Evolutionary conservation across 768 basidiomycete species (phyloP).

Genomic region (Trametopsis cervina): DNA sequence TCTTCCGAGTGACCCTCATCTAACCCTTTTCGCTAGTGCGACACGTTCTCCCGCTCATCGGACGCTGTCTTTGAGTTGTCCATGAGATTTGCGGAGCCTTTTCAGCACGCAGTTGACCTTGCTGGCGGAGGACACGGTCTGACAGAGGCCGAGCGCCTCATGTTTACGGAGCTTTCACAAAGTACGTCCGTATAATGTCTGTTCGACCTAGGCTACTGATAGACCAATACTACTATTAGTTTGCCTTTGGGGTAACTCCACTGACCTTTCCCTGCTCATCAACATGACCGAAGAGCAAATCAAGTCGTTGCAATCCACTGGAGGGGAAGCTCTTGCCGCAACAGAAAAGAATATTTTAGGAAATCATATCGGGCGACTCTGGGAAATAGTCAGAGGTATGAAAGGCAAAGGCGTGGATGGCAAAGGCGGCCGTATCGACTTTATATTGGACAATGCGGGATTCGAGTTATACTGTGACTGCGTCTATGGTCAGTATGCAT

Average conservation of each 20-base stretch:
- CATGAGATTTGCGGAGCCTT: conserved; percentile 84
- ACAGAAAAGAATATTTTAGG: conserved; percentile 96
- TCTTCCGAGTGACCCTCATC: not conserved
- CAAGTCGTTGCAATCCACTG: conserved; percentile 92
- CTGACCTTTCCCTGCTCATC: conserved; percentile 89
- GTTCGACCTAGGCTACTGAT: not conserved
- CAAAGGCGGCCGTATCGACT: conserved; percentile 41
- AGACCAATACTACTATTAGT: conserved; percentile 36
- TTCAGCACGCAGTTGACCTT: conserved; percentile 49
- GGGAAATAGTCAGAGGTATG: conserved; percentile 68
- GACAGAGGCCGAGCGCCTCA: conserved; percentile 67
- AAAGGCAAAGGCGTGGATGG: conserved; percentile 35
- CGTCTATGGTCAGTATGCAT: conserved; percentile 59
- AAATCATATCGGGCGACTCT: conserved; percentile 66
- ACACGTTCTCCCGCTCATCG: conserved; percentile 88
- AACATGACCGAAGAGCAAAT: conserved; percentile 99
- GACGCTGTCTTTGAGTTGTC: conserved; percentile 95
- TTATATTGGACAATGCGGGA: conserved; percentile 84
- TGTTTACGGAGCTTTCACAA: conserved; percentile 93
- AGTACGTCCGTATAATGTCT: conserved; percentile 35
- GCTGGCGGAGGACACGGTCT: conserved; percentile 40
- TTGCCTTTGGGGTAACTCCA: conserved; percentile 96
- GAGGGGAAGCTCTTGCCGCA: conserved; percentile 90
- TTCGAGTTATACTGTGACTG: conserved; percentile 85
- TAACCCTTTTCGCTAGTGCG: conserved; percentile 47